A percentile compares a stretch with the other conserved stretches of the same genome.
These are phyloP conservation scores for Hippophae rhamnoides DNA, from an alignment of 306 rosid species.

Conservation along the genomic window DNA sequence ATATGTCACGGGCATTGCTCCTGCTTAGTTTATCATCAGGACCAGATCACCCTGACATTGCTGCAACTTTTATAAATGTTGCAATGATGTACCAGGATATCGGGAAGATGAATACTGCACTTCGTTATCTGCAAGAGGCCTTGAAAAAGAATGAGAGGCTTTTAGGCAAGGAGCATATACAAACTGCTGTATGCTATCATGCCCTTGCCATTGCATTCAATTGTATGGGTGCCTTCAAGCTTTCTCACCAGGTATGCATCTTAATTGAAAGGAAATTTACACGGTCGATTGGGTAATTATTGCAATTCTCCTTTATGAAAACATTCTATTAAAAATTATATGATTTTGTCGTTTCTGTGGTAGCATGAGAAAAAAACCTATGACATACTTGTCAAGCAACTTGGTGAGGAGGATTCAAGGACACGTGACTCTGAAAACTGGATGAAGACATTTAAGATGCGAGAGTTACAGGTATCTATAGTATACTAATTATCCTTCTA, in stretches of 20 bases:
- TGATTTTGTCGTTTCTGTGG: slow-evolving; percentile 13
- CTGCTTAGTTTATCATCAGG: slow-evolving; percentile 90
- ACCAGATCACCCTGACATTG: slow-evolving; percentile 97
- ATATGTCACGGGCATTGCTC: slow-evolving; percentile 95
- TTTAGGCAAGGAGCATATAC: slow-evolving; percentile 95
- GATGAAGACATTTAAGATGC: slow-evolving; percentile 96
- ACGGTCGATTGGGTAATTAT: not conserved
- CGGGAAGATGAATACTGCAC: slow-evolving; percentile 94
- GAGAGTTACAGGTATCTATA: slow-evolving; percentile 64
- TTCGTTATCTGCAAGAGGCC: slow-evolving; percentile 98
- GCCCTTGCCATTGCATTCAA: slow-evolving; percentile 95
- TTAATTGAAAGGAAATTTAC: not conserved
- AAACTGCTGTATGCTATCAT: slow-evolving; percentile 98
- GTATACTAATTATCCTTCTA: too few relatives aligned
- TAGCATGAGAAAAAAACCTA: slow-evolving; percentile 97
- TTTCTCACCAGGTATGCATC: slow-evolving; percentile 76
- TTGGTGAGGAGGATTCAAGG: slow-evolving; percentile 94
- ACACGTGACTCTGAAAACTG: slow-evolving; percentile 88
- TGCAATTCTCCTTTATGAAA: not conserved
- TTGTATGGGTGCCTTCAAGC: slow-evolving; percentile 97
- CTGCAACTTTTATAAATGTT: slow-evolving; percentile 86
- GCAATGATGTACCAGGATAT: slow-evolving; percentile 99
- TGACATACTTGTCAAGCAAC: slow-evolving; percentile 92
- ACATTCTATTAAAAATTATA: too few relatives aligned
- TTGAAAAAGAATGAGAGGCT: slow-evolving; percentile 93